A percentile compares a stretch with the other conserved stretches of the same genome.
phyloP scores from a whole-genome alignment of 257 asterid species.

The Cinchona pubescens region DNA sequence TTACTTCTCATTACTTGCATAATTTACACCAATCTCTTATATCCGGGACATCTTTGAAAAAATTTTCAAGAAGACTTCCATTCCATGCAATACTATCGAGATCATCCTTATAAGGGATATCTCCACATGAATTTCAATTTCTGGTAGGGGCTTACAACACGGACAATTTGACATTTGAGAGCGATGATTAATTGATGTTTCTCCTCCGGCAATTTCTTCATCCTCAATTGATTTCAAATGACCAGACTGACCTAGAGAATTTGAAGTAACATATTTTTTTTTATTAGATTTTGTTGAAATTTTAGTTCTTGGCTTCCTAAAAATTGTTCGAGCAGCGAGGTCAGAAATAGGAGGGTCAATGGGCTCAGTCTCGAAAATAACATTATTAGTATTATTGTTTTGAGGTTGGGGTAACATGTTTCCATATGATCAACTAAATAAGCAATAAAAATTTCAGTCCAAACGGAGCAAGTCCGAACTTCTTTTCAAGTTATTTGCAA shows the following conservation, averaged over 20 bases:
- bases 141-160: neutral
- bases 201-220: neutral
- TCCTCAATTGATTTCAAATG: neutral
- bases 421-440: neutral
- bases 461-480: no score
- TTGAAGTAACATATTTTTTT: neutral
- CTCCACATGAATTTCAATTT: neutral
- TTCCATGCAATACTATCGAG: neutral
- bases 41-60: neutral
- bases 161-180: neutral
- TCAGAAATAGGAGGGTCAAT: no score
- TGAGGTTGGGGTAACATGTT: neutral
- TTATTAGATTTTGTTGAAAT: neutral
- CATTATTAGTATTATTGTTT: no score
- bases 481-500: no score
- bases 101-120: neutral
- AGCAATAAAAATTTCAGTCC: no score
- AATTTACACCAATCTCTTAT: neutral
- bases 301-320: neutral
- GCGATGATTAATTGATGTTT: neutral
- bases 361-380: no score
- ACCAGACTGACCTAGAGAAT: neutral
- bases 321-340: neutral
- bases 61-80: neutral
- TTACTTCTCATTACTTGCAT: neutral